These are phyloP conservation scores for Microsporum ferrugineum DNA, from an alignment of 2,329 filamentous ascomycete species.

Conservation along the genomic window DNA sequence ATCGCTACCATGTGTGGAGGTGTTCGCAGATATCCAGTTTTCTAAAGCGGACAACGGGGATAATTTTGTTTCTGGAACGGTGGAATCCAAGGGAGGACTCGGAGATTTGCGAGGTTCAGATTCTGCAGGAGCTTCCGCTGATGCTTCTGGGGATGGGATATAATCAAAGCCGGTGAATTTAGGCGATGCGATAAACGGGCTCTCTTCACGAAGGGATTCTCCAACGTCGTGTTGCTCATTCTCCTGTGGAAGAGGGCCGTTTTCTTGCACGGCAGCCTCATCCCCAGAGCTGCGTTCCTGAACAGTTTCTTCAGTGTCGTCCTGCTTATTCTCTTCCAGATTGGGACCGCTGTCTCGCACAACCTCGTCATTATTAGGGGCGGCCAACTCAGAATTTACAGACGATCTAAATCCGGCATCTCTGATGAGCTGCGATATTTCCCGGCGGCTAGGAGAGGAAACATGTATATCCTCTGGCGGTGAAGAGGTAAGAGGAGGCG, in stretches of 20 bases:
- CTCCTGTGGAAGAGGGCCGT: neutral
- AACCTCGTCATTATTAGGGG: neutral
- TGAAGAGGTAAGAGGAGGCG: conserved; percentile 5
- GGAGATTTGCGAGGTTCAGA: neutral
- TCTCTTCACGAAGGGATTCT: neutral
- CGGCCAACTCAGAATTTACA: conserved; percentile 29
- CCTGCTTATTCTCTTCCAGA: neutral
- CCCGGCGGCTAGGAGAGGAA: conserved; percentile 27
- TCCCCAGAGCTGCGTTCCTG: neutral
- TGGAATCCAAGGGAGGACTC: neutral
- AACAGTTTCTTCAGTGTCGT: neutral
- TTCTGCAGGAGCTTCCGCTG: neutral
- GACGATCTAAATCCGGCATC: conserved; percentile 40
- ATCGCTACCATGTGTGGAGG: conserved; percentile 11
- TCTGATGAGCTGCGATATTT: conserved; percentile 37
- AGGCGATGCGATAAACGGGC: neutral
- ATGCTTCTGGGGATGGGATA: neutral
- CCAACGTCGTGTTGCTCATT: neutral
- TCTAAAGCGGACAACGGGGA: conserved; percentile 3
- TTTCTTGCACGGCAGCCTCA: neutral
- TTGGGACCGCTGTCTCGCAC: neutral
- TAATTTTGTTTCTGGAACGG: conserved; percentile 9
- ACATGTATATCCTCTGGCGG: conserved; percentile 16
- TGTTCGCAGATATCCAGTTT: conserved; percentile 11
- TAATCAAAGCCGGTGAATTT: neutral